phyloP scores from a whole-genome alignment of 139 green algal genomes.

The Yamagishiella unicocca region DNA sequence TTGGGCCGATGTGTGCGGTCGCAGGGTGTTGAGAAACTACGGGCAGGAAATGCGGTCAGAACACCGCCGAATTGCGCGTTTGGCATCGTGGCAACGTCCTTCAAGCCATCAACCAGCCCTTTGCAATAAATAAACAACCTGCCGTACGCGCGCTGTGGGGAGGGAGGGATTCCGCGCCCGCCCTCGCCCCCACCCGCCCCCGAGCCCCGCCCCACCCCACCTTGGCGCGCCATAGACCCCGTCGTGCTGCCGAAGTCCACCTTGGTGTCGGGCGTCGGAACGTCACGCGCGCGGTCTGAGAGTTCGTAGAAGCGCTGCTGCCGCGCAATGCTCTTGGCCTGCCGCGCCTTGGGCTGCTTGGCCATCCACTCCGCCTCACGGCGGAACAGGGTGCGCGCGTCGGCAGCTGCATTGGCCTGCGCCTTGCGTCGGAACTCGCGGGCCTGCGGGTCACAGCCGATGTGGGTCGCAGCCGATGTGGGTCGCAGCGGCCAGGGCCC shows the following conservation, averaged over 20 bases:
- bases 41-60: too few relatives aligned
- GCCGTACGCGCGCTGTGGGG: too few relatives aligned
- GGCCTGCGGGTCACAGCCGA: constrained; percentile 38
- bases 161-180: too few relatives aligned
- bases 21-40: too few relatives aligned
- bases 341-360: constrained; percentile 81
- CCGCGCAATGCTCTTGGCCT: constrained; percentile 63
- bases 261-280: constrained; percentile 56
- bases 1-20: too few relatives aligned
- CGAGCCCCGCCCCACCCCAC: background rate
- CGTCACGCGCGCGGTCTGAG: constrained; percentile 53
- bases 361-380: constrained; percentile 88
- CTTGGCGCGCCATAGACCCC: constrained; percentile 63
- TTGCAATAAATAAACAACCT: too few relatives aligned
- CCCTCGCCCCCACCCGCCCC: background rate
- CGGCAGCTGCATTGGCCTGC: constrained; percentile 67
- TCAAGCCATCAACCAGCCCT: too few relatives aligned
- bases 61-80: too few relatives aligned
- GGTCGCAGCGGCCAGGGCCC: too few relatives aligned
- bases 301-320: constrained; percentile 74
- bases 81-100: too few relatives aligned
- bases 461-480: background rate
- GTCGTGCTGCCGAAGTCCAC: constrained; percentile 63
- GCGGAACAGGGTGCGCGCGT: constrained; percentile 74
- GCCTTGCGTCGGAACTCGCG: constrained; percentile 65